Conservation (phyloP, 2,329 filamentous ascomycete species). For the Aspergillus proliferans region DNA sequence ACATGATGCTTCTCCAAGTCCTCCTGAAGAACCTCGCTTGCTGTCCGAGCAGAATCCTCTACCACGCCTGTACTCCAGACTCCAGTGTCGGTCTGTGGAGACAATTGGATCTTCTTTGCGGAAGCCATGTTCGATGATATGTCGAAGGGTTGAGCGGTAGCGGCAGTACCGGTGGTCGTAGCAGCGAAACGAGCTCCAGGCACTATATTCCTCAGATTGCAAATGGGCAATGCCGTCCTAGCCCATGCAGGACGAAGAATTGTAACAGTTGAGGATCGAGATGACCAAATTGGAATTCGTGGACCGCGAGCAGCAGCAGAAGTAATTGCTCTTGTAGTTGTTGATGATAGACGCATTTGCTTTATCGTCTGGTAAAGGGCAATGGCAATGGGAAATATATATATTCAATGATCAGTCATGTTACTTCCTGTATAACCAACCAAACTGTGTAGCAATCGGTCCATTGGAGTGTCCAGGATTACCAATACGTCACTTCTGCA, state of each 20-base stretch:
- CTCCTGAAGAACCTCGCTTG: conserved; percentile 64
- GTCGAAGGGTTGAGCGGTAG: neutral
- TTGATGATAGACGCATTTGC: neutral
- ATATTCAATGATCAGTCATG: neutral
- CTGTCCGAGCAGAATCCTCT: conserved; percentile 55
- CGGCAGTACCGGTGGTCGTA: neutral
- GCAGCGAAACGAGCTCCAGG: neutral
- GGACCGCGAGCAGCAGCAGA: neutral
- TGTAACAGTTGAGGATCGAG: neutral
- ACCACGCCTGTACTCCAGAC: conserved; percentile 44
- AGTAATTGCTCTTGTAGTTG: neutral
- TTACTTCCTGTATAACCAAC: too few relatives aligned
- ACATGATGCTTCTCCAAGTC: conserved; percentile 70
- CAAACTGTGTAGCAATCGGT: too few relatives aligned
- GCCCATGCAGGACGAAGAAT: neutral
- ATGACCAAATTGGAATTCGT: neutral
- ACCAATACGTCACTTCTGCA: neutral
- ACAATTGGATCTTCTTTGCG: conserved; percentile 42
- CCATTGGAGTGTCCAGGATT: neutral
- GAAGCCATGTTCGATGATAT: conserved; percentile 41
- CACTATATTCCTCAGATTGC: neutral
- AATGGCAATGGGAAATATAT: neutral
- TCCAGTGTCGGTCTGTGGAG: conserved; percentile 34
- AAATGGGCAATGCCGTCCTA: neutral
- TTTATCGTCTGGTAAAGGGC: neutral